A percentile compares a stretch with the other conserved stretches of the same genome.
These are phyloP conservation scores for Diaporthe sp. DNA, from an alignment of 2,329 filamentous ascomycete species.

Conservation along the genomic window DNA sequence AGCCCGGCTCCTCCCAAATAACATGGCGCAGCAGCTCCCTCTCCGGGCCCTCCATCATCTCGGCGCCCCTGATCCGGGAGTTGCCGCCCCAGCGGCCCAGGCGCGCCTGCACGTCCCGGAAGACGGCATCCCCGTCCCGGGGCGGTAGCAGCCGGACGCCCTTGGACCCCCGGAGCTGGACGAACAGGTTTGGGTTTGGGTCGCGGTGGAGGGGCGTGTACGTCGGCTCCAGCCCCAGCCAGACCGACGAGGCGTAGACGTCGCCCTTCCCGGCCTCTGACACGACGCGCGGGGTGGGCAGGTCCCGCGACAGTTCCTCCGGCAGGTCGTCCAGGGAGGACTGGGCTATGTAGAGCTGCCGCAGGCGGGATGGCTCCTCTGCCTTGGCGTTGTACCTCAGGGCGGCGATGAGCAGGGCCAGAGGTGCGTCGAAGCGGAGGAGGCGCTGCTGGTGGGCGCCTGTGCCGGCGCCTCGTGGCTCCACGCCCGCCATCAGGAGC, in stretches of 20 bases:
- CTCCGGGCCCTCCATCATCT: slow-evolving; percentile 92
- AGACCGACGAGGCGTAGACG: slow-evolving; percentile 88
- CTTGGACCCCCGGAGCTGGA: slow-evolving; percentile 83
- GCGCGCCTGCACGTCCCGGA: slow-evolving; percentile 61
- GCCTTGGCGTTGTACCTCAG: slow-evolving; percentile 58
- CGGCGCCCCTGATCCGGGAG: slow-evolving; percentile 75
- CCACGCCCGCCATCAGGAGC: neutral
- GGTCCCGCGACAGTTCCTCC: slow-evolving; percentile 68
- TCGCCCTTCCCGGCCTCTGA: slow-evolving; percentile 78
- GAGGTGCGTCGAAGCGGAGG: slow-evolving; percentile 70
- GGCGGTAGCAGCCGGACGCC: slow-evolving; percentile 79
- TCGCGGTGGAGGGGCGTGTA: slow-evolving; percentile 93
- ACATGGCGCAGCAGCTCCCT: slow-evolving; percentile 73
- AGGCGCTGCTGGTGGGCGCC: slow-evolving; percentile 48
- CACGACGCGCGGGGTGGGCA: slow-evolving; percentile 77
- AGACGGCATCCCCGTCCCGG: slow-evolving; percentile 72
- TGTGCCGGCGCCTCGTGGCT: neutral
- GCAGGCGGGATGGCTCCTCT: slow-evolving; percentile 8
- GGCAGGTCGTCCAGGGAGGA: slow-evolving; percentile 80
- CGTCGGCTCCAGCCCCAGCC: slow-evolving; percentile 88
- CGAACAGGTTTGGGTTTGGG: slow-evolving; percentile 93
- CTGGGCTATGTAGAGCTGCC: slow-evolving; percentile 87
- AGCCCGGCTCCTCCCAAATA: slow-evolving; percentile 70
- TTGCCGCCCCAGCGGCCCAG: slow-evolving; percentile 53
- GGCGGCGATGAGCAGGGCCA: slow-evolving; percentile 74